Evolutionary conservation across 2,329 filamentous ascomycete species (phyloP).

Genomic region (Scedosporium dehoogii): DNA sequence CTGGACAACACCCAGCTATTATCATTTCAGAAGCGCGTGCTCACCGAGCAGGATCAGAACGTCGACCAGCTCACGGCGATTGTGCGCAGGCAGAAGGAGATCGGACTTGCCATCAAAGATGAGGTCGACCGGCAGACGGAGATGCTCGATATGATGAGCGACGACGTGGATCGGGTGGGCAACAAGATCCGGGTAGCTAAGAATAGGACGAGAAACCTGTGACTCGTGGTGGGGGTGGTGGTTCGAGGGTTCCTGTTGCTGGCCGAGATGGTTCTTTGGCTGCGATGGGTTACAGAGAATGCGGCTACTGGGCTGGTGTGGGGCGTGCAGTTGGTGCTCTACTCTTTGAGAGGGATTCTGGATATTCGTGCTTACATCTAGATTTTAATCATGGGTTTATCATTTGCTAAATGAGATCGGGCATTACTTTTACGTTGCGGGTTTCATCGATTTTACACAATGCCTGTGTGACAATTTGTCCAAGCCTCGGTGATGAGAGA

Average conservation of each 20-base stretch:
- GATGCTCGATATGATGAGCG: conserved; percentile 57
- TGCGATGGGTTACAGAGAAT: conserved; percentile 9
- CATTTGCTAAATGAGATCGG: background rate
- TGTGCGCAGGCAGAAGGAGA: conserved; percentile 63
- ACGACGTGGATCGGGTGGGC: conserved; percentile 55
- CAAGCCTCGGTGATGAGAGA: background rate
- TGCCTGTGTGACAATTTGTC: background rate
- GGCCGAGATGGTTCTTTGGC: conserved; percentile 7
- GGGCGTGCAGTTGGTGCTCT: conserved; percentile 9
- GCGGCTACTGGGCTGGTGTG: conserved; percentile 9
- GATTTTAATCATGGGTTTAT: background rate
- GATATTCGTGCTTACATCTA: background rate
- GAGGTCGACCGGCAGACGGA: conserved; percentile 64
- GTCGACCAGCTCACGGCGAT: conserved; percentile 59
- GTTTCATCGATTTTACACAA: background rate
- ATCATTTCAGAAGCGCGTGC: conserved; percentile 63
- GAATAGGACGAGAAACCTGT: conserved; percentile 59
- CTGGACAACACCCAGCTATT: conserved; percentile 67
- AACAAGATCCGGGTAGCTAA: conserved; percentile 67
- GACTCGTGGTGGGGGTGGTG: conserved; percentile 15
- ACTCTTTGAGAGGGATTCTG: conserved; percentile 6
- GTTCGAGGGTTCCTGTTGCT: background rate
- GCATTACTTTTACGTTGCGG: background rate
- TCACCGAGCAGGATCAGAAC: conserved; percentile 65
- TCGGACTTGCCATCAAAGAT: conserved; percentile 65